These are phyloP conservation scores for Pugionium dolabratum DNA, from an alignment of 345 rosid species.

Conservation along the genomic window DNA sequence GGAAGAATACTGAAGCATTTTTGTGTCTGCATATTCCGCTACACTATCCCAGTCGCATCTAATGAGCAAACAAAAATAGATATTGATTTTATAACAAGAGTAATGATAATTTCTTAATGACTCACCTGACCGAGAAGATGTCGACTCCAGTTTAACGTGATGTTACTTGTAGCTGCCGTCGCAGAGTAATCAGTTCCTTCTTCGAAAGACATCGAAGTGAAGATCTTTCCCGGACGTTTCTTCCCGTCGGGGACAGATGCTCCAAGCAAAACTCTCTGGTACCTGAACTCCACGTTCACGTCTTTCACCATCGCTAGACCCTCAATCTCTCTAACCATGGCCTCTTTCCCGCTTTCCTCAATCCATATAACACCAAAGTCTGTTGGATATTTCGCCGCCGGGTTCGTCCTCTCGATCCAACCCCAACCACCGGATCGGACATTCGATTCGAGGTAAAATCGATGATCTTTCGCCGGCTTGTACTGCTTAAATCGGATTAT, in stretches of 20 bases:
- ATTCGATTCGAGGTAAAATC: slow-evolving; percentile 55
- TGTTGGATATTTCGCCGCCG: slow-evolving; percentile 73
- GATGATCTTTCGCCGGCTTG: slow-evolving; percentile 54
- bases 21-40: neutral
- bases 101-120: neutral
- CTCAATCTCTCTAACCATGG: slow-evolving; percentile 61
- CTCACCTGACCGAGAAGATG: slow-evolving; percentile 72
- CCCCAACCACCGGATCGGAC: slow-evolving; percentile 69
- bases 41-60: neutral
- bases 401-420: slow-evolving; percentile 82
- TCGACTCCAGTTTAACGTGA: slow-evolving; percentile 71
- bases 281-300: slow-evolving; percentile 66
- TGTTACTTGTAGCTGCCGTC: slow-evolving; percentile 52
- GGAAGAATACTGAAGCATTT: neutral
- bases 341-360: slow-evolving; percentile 51
- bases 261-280: slow-evolving; percentile 65
- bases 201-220: slow-evolving; percentile 80
- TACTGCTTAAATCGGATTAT: slow-evolving; percentile 81
- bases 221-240: slow-evolving; percentile 89
- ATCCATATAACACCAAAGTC: slow-evolving; percentile 78
- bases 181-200: slow-evolving; percentile 45
- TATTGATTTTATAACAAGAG: neutral
- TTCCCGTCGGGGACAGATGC: slow-evolving; percentile 58
- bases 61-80: neutral
- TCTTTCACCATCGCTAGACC: slow-evolving; percentile 67